phyloP scores from a whole-genome alignment of 1,139 yeast genomes.

The Saccharomyces hybrid region DNA sequence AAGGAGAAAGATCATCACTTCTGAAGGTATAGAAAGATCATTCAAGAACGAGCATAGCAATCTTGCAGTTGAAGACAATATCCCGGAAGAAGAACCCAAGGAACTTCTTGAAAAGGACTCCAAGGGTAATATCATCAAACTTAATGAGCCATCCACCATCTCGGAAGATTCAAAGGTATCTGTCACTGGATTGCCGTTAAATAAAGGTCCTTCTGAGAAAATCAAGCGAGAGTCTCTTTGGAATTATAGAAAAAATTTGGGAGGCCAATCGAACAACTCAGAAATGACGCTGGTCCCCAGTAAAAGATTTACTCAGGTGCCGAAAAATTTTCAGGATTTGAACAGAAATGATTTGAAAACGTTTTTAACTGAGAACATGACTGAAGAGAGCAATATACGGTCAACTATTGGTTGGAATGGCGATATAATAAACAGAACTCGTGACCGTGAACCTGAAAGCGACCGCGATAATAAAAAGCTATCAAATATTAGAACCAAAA shows the following conservation, averaged over 20 bases:
- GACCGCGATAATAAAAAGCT: not conserved
- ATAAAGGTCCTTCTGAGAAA: slow-evolving; percentile 27
- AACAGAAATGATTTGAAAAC: not conserved
- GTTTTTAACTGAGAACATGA: not conserved
- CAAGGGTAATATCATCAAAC: slow-evolving; percentile 18
- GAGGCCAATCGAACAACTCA: not conserved
- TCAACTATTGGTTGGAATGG: not conserved
- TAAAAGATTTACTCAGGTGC: not conserved
- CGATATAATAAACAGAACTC: not conserved
- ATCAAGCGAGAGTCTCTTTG: slow-evolving; percentile 26
- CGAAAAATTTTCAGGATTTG: not conserved
- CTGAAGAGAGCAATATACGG: not conserved
- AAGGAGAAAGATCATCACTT: slow-evolving; percentile 25
- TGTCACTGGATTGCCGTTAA: slow-evolving; percentile 29
- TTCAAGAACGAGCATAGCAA: slow-evolving; percentile 3
- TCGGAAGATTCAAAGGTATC: slow-evolving; percentile 21
- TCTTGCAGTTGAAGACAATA: slow-evolving; percentile 1
- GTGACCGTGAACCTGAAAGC: not conserved
- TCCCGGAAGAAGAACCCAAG: slow-evolving; percentile 2
- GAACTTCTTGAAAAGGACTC: slow-evolving; percentile 16
- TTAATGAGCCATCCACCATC: slow-evolving; percentile 20
- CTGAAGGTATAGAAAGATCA: slow-evolving; percentile 14
- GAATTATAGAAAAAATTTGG: slow-evolving; percentile 20
- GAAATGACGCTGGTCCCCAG: not conserved
- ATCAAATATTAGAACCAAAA: slow-evolving; percentile 1